phyloP scores from a whole-genome alignment of 2,329 filamentous ascomycete species.

The Myriosclerotinia curreyana region DNA sequence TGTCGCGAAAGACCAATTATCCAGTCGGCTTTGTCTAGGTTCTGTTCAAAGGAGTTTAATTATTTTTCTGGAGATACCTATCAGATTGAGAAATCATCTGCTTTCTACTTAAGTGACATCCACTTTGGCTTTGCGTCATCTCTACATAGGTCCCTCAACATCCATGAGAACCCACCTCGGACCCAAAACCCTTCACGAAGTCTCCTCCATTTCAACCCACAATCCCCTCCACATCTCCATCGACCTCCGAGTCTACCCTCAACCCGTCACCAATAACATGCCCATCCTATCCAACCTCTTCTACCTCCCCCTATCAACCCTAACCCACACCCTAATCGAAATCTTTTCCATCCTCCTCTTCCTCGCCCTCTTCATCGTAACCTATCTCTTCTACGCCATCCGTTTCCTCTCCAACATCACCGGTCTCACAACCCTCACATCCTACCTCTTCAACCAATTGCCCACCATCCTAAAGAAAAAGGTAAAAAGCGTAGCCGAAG shows the following conservation, averaged over 20 bases:
- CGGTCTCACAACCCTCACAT: not conserved
- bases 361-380: slow-evolving; percentile 1
- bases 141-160: not conserved
- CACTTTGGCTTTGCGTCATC: not conserved
- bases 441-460: not conserved
- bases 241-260: not conserved
- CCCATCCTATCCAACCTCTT: not conserved
- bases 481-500: not conserved
- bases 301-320: not conserved
- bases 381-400: not conserved
- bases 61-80: not conserved
- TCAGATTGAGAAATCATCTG: too few relatives aligned
- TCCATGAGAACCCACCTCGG: not conserved
- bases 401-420: not conserved
- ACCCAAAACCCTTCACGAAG: slow-evolving; percentile 9
- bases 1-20: too few relatives aligned
- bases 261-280: not conserved
- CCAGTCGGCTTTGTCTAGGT: not conserved
- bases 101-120: not conserved
- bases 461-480: not conserved
- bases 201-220: not conserved
- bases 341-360: not conserved
- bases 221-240: not conserved
- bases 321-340: not conserved
- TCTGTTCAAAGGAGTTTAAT: not conserved